Evolutionary conservation across 2,329 filamentous ascomycete species (phyloP).

Genomic region (Clonostachys solani): DNA sequence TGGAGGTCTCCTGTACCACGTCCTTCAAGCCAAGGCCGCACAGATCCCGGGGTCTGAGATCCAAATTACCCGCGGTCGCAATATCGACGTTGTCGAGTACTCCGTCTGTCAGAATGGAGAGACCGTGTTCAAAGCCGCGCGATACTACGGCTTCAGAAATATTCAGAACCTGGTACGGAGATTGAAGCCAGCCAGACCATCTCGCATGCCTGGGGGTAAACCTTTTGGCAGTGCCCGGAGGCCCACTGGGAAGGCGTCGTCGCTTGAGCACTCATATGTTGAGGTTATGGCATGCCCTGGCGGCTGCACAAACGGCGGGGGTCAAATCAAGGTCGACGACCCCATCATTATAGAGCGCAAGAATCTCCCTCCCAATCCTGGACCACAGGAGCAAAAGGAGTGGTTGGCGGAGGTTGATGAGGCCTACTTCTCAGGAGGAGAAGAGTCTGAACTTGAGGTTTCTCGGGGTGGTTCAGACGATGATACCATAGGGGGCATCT

Average conservation of each 20-base stretch:
- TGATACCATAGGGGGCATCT: conserved; percentile 60
- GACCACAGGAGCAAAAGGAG: conserved; percentile 76
- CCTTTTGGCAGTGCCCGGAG: conserved; percentile 52
- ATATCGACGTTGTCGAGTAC: conserved; percentile 89
- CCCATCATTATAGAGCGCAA: conserved; percentile 52
- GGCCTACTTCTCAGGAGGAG: conserved; percentile 74
- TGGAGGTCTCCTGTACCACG: conserved; percentile 83
- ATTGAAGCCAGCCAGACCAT: conserved; percentile 74
- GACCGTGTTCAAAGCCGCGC: conserved; percentile 71
- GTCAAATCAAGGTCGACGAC: conserved; percentile 90
- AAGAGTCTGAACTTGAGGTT: conserved; percentile 40
- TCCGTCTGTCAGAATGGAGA: conserved; percentile 55
- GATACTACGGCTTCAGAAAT: conserved; percentile 96
- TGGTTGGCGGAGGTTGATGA: conserved; percentile 83
- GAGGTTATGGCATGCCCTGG: conserved; percentile 99
- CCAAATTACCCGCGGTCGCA: conserved; percentile 70
- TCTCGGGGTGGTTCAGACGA: conserved; percentile 5
- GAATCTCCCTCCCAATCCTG: conserved; percentile 49
- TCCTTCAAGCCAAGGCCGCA: conserved; percentile 70
- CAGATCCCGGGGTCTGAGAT: conserved; percentile 70
- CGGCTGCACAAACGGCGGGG: conserved; percentile 97
- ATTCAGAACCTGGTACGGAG: conserved; percentile 97
- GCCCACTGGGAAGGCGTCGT: conserved; percentile 40
- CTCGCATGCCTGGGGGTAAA: conserved; percentile 74
- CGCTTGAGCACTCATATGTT: conserved; percentile 79